A percentile compares a stretch with the other conserved stretches of the same genome.
Evolutionary conservation across 805 yeast genomes (phyloP).

Genomic region (Yamadazyma paraphyllophila): DNA sequence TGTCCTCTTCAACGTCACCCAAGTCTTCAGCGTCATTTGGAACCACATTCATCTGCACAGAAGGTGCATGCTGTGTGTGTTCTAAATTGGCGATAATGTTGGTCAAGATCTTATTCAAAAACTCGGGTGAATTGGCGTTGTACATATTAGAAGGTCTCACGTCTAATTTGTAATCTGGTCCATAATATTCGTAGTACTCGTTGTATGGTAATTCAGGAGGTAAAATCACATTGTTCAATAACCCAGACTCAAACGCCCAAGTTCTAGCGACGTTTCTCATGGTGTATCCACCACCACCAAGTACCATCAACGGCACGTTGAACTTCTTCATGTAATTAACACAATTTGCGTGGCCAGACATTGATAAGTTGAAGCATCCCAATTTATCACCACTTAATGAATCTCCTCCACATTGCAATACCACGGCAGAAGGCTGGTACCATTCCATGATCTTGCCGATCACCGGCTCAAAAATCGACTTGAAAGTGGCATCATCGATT

Average conservation of each 20-base stretch:
- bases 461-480: constrained; percentile 85
- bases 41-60: constrained; percentile 87
- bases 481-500: constrained; percentile 85
- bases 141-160: constrained; percentile 96
- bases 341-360: constrained; percentile 95
- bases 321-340: constrained; percentile 82
- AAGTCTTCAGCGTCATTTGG: constrained; percentile 86
- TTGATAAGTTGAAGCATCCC: constrained; percentile 93
- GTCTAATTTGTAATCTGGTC: constrained; percentile 93
- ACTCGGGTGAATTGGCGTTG: constrained; percentile 92
- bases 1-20: constrained; percentile 86
- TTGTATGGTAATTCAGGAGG: constrained; percentile 86
- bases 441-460: constrained; percentile 73
- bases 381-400: constrained; percentile 92
- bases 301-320: constrained; percentile 85
- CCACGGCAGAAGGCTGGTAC: constrained; percentile 95
- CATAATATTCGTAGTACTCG: constrained; percentile 95
- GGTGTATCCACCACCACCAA: constrained; percentile 99
- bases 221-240: constrained; percentile 74
- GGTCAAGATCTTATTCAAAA: constrained; percentile 76
- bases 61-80: constrained; percentile 94
- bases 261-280: constrained; percentile 94
- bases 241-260: constrained; percentile 92
- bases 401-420: constrained; percentile 98
- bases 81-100: constrained; percentile 78